A percentile compares a stretch with the other conserved stretches of the same genome.
phyloP scores from a whole-genome alignment of 768 basidiomycete species.

The Lentinula edodes region DNA sequence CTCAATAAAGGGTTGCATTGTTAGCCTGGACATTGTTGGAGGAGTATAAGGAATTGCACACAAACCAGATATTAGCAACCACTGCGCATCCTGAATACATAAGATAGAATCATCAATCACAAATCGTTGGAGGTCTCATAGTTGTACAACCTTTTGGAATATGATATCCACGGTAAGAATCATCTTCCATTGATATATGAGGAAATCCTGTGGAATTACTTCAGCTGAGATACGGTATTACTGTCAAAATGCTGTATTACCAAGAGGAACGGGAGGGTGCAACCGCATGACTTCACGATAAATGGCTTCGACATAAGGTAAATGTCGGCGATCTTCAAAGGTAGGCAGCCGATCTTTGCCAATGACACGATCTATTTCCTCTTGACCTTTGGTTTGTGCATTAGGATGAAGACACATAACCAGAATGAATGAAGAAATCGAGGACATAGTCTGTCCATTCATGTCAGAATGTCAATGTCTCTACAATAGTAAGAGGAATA shows the following conservation, averaged over 20 bases:
- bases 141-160: constrained; percentile 13
- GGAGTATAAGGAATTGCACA: background rate
- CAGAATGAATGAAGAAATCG: background rate
- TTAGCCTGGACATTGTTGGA: too few species aligned
- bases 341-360: background rate
- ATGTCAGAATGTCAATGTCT: too few species aligned
- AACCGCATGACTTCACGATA: background rate
- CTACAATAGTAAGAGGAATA: background rate
- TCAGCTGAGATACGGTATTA: background rate
- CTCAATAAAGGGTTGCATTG: background rate
- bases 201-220: constrained; percentile 7
- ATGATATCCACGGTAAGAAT: constrained; percentile 19
- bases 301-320: constrained; percentile 2
- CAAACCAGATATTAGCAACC: constrained; percentile 11
- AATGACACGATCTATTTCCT: background rate
- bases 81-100: constrained; percentile 13
- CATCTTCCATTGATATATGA: constrained; percentile 19
- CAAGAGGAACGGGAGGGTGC: background rate
- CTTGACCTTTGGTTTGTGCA: background rate
- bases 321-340: background rate
- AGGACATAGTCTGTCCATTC: background rate
- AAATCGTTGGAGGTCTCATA: background rate
- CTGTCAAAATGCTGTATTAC: background rate
- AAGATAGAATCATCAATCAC: background rate
- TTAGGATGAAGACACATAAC: background rate